A percentile compares a stretch with the other conserved stretches of the same genome.
Evolutionary conservation across 1,284 basidiomycete species (phyloP).

Genomic region (Cutaneotrichosporon mucoides): DNA sequence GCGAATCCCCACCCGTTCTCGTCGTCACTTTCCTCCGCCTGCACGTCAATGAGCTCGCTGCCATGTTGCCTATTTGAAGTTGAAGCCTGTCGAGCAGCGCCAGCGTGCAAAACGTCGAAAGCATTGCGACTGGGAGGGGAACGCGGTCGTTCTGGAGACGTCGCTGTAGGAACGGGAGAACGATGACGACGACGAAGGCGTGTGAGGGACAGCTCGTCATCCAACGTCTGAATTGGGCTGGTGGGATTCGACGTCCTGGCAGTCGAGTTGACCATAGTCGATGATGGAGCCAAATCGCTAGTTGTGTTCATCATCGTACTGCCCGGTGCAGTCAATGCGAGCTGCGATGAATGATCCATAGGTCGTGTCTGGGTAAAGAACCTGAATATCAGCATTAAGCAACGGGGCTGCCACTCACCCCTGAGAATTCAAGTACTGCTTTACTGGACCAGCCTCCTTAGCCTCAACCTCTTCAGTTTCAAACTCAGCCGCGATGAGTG

Average conservation of each 20-base stretch:
- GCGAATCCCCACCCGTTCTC: conserved; percentile 34
- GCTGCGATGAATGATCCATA: not conserved
- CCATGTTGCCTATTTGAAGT: not conserved
- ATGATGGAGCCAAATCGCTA: not conserved
- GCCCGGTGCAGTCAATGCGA: not conserved
- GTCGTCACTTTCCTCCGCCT: conserved; percentile 52
- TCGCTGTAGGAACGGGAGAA: not conserved
- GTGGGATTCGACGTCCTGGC: not conserved
- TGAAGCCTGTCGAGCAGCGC: not conserved
- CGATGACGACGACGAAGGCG: conserved; percentile 20
- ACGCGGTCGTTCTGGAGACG: not conserved
- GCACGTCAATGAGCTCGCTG: conserved; percentile 29
- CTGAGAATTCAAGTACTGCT: conserved; percentile 38
- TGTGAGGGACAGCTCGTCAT: conserved; percentile 9
- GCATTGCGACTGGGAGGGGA: conserved; percentile 7
- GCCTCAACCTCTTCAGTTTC: conserved; percentile 18
- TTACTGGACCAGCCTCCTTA: conserved; percentile 12
- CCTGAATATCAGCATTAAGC: conserved; percentile 5
- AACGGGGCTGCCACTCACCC: conserved; percentile 26
- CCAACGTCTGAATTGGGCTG: conserved; percentile 8
- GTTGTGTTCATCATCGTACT: not conserved
- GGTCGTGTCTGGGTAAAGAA: conserved; percentile 46
- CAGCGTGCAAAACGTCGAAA: conserved; percentile 7
- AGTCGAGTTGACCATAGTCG: not conserved
- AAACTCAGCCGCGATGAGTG: conserved; percentile 34